Conservation (phyloP, 495 filamentous ascomycete species). For the Hyaloscypha finlandica region DNA sequence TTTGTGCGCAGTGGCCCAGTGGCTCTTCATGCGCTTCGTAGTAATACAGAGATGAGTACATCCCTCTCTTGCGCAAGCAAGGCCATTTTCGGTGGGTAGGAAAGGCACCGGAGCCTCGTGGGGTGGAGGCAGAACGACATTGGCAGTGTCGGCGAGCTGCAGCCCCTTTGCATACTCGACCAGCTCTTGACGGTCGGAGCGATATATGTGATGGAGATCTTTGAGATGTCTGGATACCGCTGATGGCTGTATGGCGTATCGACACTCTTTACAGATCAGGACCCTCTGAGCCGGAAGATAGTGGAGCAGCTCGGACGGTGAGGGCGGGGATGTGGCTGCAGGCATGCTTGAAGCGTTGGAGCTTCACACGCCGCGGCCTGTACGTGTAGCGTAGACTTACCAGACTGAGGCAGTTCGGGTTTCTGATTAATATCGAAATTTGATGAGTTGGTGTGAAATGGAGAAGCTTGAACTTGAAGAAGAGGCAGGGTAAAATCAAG, state of each 20-base stretch:
- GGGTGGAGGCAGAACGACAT: conserved; percentile 29
- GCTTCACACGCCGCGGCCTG: too few species aligned
- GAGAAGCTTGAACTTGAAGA: neutral
- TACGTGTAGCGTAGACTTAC: too few species aligned
- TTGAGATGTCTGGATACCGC: conserved; percentile 41
- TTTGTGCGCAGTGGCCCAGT: neutral
- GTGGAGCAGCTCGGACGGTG: neutral
- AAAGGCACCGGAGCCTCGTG: conserved; percentile 35
- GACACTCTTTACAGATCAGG: conserved; percentile 36
- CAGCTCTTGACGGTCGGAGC: conserved; percentile 28
- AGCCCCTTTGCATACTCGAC: conserved; percentile 30
- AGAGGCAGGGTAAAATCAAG: neutral
- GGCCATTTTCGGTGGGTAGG: conserved; percentile 35
- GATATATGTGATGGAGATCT: conserved; percentile 38
- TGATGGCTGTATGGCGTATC: conserved; percentile 40
- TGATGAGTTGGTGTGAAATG: neutral
- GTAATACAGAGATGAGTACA: conserved; percentile 22
- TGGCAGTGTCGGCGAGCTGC: conserved; percentile 27
- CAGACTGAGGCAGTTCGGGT: neutral
- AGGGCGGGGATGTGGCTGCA: neutral
- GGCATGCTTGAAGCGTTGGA: too few species aligned
- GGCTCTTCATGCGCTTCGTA: conserved; percentile 4
- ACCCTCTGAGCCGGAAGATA: conserved; percentile 24
- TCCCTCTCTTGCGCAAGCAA: conserved; percentile 26
- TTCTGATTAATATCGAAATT: neutral